Conservation (phyloP, 2,329 filamentous ascomycete genomes). For the Trichoderma brevicompactum region DNA sequence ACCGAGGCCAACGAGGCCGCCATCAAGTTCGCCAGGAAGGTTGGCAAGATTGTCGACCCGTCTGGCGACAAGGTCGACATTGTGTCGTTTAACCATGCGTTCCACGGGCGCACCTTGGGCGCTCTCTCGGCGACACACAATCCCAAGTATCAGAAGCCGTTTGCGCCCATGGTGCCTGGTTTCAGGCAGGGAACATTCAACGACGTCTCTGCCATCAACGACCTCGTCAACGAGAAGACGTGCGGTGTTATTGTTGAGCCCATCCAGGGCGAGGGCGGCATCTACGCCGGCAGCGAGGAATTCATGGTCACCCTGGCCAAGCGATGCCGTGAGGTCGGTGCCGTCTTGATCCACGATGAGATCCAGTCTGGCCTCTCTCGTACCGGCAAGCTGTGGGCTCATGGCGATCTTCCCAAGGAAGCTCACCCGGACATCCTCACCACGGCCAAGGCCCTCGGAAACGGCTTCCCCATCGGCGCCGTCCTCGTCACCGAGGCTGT, state of each 20-base stretch:
- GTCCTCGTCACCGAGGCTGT: slow-evolving; percentile 49
- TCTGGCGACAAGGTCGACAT: slow-evolving; percentile 78
- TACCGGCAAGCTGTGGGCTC: slow-evolving; percentile 90
- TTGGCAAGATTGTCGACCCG: slow-evolving; percentile 75
- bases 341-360: slow-evolving; percentile 92
- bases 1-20: slow-evolving; percentile 97
- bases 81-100: slow-evolving; percentile 88
- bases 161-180: slow-evolving; percentile 92
- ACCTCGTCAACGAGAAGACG: slow-evolving; percentile 79
- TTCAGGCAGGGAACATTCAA: slow-evolving; percentile 89
- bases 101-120: slow-evolving; percentile 97
- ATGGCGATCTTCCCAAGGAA: slow-evolving; percentile 71
- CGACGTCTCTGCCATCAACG: slow-evolving; percentile 71
- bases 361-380: slow-evolving; percentile 93
- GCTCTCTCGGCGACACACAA: slow-evolving; percentile 94
- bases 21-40: slow-evolving; percentile 94
- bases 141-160: slow-evolving; percentile 95
- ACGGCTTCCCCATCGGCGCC: slow-evolving; percentile 93
- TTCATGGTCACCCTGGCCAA: slow-evolving; percentile 84
- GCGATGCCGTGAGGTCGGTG: slow-evolving; percentile 83
- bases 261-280: slow-evolving; percentile 95
- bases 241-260: slow-evolving; percentile 96
- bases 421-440: slow-evolving; percentile 94
- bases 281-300: slow-evolving; percentile 79
- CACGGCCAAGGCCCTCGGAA: slow-evolving; percentile 93